phyloP scores from a whole-genome alignment of 257 asterid species.

The Nicotiana knightiana region DNA sequence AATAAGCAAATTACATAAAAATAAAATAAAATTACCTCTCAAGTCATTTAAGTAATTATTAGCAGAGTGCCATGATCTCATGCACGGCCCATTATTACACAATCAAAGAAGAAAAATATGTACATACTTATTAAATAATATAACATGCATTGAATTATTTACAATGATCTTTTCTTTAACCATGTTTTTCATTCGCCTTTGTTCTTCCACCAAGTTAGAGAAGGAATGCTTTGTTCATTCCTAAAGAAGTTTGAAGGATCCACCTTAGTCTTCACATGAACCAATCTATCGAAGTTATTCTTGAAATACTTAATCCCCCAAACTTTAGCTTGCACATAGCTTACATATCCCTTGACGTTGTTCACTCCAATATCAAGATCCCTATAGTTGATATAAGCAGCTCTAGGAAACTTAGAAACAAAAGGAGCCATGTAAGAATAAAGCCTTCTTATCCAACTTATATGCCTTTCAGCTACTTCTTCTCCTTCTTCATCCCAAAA shows the following conservation, averaged over 20 bases:
- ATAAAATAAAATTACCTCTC: background rate
- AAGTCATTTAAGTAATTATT: background rate
- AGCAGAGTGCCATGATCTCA: background rate
- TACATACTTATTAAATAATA: background rate
- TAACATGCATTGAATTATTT: background rate
- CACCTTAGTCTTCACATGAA: constrained; percentile 9
- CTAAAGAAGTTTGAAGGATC: constrained; percentile 12
- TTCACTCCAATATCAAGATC: constrained; percentile 17
- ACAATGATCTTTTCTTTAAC: background rate
- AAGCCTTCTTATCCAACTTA: constrained; percentile 14
- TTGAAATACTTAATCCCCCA: constrained; percentile 15
- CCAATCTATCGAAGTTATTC: constrained; percentile 11
- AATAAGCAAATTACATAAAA: background rate
- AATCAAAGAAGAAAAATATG: background rate
- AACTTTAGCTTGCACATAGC: background rate
- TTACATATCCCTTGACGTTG: background rate
- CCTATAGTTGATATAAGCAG: constrained; percentile 11
- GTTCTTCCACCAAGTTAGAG: constrained; percentile 1
- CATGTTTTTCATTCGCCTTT: background rate
- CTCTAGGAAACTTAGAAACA: constrained; percentile 12
- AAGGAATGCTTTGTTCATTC: constrained; percentile 17
- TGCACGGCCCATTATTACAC: background rate
- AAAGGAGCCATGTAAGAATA: constrained; percentile 5
- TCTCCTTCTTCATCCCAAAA: background rate
- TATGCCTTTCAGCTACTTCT: constrained; percentile 3